phyloP scores from a whole-genome alignment of 768 basidiomycete species.

The Tricholoma matsutake region DNA sequence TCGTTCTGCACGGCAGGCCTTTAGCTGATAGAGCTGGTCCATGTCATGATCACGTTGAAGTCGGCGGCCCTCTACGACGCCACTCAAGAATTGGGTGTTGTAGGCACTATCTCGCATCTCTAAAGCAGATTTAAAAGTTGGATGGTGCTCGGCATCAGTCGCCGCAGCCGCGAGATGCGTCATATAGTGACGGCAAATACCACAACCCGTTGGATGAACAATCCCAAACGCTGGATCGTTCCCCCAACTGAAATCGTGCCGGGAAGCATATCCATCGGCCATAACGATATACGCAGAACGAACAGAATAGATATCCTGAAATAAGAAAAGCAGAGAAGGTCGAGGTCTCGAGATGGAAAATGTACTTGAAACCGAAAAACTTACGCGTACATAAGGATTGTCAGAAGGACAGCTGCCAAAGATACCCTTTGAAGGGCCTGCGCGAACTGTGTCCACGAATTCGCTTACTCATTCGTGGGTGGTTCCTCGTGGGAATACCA shows the following conservation, averaged over 20 bases:
- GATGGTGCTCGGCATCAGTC: constrained; percentile 3
- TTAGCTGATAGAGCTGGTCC: constrained; percentile 5
- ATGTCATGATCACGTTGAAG: constrained; percentile 9
- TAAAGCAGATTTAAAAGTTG: constrained; percentile 11
- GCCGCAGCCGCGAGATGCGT: constrained; percentile 12
- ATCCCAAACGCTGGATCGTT: constrained; percentile 14
- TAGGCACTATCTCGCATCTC: constrained; percentile 11
- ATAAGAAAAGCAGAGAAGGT: too few relatives aligned
- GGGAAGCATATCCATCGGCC: not conserved
- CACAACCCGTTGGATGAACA: constrained; percentile 14
- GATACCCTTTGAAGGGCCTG: not conserved
- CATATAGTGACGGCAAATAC: constrained; percentile 12
- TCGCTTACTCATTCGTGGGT: not conserved
- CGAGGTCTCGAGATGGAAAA: not conserved
- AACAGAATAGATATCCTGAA: not conserved
- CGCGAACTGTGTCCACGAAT: not conserved
- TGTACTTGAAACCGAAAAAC: not conserved
- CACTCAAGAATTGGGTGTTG: constrained; percentile 12
- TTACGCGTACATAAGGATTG: not conserved
- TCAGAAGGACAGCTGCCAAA: not conserved
- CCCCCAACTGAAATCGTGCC: constrained; percentile 6
- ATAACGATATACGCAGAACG: not conserved
- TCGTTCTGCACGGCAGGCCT: constrained; percentile 17
- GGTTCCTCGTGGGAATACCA: not conserved
- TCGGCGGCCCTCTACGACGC: constrained; percentile 13